These are phyloP conservation scores for Mortierella polycephala DNA, from an alignment of 371 early-diverging fungal species.

Conservation along the genomic window DNA sequence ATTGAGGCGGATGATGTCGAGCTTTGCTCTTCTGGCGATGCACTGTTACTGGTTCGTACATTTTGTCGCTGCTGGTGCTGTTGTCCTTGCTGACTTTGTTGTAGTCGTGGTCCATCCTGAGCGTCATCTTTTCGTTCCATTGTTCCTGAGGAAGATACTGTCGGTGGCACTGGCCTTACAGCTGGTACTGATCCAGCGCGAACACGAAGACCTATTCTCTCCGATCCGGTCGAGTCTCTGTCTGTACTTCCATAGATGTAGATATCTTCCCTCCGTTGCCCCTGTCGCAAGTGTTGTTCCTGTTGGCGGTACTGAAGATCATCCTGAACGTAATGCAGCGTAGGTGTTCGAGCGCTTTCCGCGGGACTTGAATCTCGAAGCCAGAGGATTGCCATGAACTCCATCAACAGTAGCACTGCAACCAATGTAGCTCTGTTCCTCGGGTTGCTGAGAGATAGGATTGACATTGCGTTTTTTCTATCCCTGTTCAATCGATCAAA, in stretches of 20 bases:
- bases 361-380: conserved; percentile 11
- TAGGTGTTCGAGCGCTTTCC: neutral
- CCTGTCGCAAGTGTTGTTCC: conserved; percentile 3
- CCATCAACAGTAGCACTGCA: conserved; percentile 23
- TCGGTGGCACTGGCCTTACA: neutral
- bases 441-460: conserved; percentile 26
- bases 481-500: neutral
- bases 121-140: neutral
- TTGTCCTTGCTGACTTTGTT: neutral
- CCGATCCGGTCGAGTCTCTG: neutral
- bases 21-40: neutral
- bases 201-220: no score
- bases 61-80: neutral
- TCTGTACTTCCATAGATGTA: neutral
- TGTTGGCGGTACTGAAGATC: conserved; percentile 18
- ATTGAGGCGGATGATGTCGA: neutral
- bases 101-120: neutral
- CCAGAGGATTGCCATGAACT: conserved; percentile 38
- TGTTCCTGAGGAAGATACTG: neutral
- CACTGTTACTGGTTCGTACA: neutral
- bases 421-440: conserved; percentile 33
- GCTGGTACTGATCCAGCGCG: neutral
- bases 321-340: conserved; percentile 7
- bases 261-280: neutral
- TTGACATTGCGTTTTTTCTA: conserved; percentile 19